Evolutionary conservation across 2,329 filamentous ascomycete species (phyloP), one percentile per base, ranked within the genome.

Genomic region (Alternaria sp.): DNA sequence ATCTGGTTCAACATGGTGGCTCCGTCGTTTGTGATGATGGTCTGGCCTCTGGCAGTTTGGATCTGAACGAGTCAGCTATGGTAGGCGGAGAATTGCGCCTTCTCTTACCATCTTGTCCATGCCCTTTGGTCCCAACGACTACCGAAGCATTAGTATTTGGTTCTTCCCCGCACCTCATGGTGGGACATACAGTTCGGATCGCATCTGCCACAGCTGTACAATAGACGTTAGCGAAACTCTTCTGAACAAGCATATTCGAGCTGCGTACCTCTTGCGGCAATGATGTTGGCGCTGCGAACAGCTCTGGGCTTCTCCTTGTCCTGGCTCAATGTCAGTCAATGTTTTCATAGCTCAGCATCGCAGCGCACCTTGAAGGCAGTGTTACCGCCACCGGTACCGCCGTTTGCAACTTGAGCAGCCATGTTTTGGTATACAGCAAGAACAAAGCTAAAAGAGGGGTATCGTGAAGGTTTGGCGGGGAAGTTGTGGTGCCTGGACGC

Each of bases 1-100:
- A 99, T 98, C 85, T 94, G 94, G 84, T 92, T 97, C 77, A 99
- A 84, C 94, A 99, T 99, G 59, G 95, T 99, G 84, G 96, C 97
- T 80, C 95, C 95, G 82, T 99, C 95, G 85, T 99, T 99, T 77
- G 95, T 99, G 83, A 99, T 99, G 80, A 98, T 95, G 60, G 94
- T 97, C 81, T 97, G 92, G 83, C 94, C 95, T 84, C 93, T 97
- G 79, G 93, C 92, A 62, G 91, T 96, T 85, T 96, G 92, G 74
- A 99, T 98, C 85, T 86, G 68, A 20, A 12, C 14, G 9, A 25
- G 44, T 73, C 28, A 75, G 69, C 20, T 36, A 7, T 30, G n/a
- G 6, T 36, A 14, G 10, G 12, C 38, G 5, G 8, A 20, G 11
- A 2, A 14, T 22, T 43, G 27, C n/a, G 16, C 18, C 22, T 14